Conservation (phyloP, 2,329 filamentous ascomycete genomes). For the Calycina marina region DNA sequence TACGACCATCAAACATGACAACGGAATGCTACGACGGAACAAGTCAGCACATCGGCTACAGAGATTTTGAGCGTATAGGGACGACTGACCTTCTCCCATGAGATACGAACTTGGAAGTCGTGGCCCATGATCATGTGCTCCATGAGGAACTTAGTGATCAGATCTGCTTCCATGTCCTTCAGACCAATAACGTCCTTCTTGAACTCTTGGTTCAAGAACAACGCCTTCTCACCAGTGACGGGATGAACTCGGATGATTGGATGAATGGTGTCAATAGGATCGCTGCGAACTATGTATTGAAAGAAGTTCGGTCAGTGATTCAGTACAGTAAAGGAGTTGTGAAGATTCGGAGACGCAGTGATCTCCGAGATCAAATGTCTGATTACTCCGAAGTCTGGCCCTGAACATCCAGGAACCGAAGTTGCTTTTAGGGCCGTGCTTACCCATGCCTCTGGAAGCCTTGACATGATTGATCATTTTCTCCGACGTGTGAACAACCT, state of each 20-base stretch:
- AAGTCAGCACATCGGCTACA: too few relatives aligned
- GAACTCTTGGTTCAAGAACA: conserved; percentile 58
- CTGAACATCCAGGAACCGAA: too few relatives aligned
- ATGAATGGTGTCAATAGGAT: conserved; percentile 49
- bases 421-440: too few relatives aligned
- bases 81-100: conserved; percentile 47
- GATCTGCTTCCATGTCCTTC: conserved; percentile 52
- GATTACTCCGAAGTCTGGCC: too few relatives aligned
- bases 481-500: conserved; percentile 46
- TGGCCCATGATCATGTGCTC: conserved; percentile 51
- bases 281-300: conserved; percentile 46
- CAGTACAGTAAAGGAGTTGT: too few relatives aligned
- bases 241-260: conserved; percentile 57
- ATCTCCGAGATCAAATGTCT: too few relatives aligned
- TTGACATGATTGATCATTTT: conserved; percentile 39
- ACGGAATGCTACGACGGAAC: too few relatives aligned
- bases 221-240: conserved; percentile 56
- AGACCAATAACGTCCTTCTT: conserved; percentile 53
- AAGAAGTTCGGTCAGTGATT: too few relatives aligned
- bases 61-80: too few relatives aligned
- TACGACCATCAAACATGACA: conserved; percentile 35
- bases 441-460: conserved; percentile 39
- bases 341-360: too few relatives aligned
- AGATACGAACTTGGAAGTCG: conserved; percentile 58
- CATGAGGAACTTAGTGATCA: conserved; percentile 49